Evolutionary conservation across 2,329 filamentous ascomycete genomes (phyloP).

Genomic region (Fusarium papillatum): DNA sequence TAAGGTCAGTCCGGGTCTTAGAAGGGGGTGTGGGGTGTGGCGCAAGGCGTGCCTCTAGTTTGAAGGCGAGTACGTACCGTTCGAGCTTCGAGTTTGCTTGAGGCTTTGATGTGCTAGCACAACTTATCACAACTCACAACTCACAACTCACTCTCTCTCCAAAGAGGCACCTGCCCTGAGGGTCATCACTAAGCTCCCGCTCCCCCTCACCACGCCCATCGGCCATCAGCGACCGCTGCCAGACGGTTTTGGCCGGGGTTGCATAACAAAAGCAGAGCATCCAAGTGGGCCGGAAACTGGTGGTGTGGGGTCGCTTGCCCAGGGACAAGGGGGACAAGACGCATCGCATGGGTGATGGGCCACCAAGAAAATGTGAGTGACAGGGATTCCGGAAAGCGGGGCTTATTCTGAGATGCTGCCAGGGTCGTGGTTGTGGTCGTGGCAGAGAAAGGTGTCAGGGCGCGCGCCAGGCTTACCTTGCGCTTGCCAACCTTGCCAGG

Average conservation of each 20-base stretch:
- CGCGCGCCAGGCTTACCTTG: background rate
- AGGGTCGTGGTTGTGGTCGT: constrained; percentile 25
- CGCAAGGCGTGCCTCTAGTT: constrained; percentile 11
- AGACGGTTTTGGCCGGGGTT: constrained; percentile 29
- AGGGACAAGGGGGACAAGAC: constrained; percentile 24
- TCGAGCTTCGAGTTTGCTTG: background rate
- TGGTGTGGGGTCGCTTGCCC: constrained; percentile 32
- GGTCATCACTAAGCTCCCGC: constrained; percentile 36
- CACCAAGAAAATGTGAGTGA: constrained; percentile 14
- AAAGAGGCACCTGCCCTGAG: constrained; percentile 37
- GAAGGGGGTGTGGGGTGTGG: background rate
- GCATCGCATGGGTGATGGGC: background rate
- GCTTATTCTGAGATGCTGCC: background rate
- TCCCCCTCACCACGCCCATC: constrained; percentile 28
- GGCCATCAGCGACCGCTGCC: constrained; percentile 28
- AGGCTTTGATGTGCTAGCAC: background rate
- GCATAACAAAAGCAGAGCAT: constrained; percentile 10
- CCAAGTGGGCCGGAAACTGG: constrained; percentile 1
- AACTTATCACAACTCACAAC: background rate
- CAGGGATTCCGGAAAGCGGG: constrained; percentile 16
- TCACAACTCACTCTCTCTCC: constrained; percentile 10
- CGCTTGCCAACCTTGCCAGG: constrained; percentile 8
- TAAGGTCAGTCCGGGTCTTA: background rate
- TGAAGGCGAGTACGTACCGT: background rate
- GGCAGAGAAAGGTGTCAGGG: constrained; percentile 14